Evolutionary conservation across 2,329 filamentous ascomycete species (phyloP), one percentile per base, ranked within the genome.

Genomic region (Teratosphaeria zuluensis): DNA sequence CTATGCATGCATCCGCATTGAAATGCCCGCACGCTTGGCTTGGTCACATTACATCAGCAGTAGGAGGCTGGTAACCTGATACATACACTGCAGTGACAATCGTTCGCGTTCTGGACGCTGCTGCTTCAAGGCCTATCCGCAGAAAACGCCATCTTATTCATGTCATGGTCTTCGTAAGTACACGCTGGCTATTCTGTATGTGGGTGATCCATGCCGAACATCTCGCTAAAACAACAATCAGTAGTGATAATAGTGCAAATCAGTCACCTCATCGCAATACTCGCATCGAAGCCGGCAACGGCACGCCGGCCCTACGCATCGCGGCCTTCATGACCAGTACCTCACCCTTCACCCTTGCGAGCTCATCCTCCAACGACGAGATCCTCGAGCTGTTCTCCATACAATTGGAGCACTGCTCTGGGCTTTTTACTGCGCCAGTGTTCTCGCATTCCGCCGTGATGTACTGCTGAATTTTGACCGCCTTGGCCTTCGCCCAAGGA

Each of bases 161-260:
- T 28, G 24, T 28, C 2, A 28, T 28, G 24, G n/a, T 21, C n/a
- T 21, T 19, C 8, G 16, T 48, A 48, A 19, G 42, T 21, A 48
- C 16, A 48, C 9, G 6, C 4, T 48, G 42, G 19, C 2, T 48
- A 48, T 48, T 19, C 16, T 48, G 42, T n/a, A 21, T 8, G n/a
- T 53, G 9, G 7, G 30, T 53, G 7, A 33, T 11, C 7, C 11
- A n/a, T 5, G 24, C 12, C 24, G 24, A 31, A 53, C 51, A 21
- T 21, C 51, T 14, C 16, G 21, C 51, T 31, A 6, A 53, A 53
- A 11, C 12, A n/a, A 16, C 21, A 4, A 53, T 16, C 19, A 14
- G 16, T 19, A 48, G 16, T 42, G 70, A 76, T 1, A 76, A 80
- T 48, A 66, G 77, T 30, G 24, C 12, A 30, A 4, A 2, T 33